Conservation (phyloP, 1,284 basidiomycete species). For the Sporisorium scitamineum region DNA sequence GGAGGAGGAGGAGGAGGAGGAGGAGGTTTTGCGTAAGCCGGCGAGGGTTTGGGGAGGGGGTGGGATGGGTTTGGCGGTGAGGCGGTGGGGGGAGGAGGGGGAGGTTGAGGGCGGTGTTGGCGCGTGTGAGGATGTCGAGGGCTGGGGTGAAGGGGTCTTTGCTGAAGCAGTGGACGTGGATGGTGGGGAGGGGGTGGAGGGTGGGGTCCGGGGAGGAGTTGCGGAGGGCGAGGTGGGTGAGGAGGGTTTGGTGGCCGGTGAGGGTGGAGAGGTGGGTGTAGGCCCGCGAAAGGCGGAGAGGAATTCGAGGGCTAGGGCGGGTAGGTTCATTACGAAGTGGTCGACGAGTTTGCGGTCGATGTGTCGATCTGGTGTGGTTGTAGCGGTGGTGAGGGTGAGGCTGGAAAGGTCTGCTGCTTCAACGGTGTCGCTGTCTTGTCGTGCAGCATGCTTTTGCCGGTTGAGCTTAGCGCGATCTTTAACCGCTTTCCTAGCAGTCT, state of each 20-base stretch:
- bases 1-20: too few relatives aligned
- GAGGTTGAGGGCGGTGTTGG: conserved; percentile 52
- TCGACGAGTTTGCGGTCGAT: conserved; percentile 67
- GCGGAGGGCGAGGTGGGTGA: conserved; percentile 25
- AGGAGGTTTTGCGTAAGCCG: conserved; percentile 24
- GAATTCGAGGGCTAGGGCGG: conserved; percentile 89
- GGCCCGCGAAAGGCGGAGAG: conserved; percentile 87
- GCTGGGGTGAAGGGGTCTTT: conserved; percentile 73
- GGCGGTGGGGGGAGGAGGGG: background rate
- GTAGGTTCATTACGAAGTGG: conserved; percentile 98
- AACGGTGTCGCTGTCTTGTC: background rate
- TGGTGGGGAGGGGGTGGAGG: conserved; percentile 76
- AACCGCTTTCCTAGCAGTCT: conserved; percentile 14
- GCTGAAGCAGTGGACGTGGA: conserved; percentile 97
- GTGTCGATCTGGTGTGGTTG: conserved; percentile 11
- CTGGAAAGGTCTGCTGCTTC: background rate
- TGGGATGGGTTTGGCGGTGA: conserved; percentile 20
- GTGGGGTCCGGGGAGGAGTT: conserved; percentile 13
- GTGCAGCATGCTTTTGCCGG: conserved; percentile 13
- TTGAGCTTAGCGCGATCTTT: conserved; percentile 28
- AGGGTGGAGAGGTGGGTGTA: conserved; percentile 71
- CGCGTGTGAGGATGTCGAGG: conserved; percentile 58
- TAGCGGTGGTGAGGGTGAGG: background rate
- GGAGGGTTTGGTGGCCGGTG: conserved; percentile 69
- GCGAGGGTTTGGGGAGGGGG: conserved; percentile 38